Conservation (phyloP, 352 stramenopile genomes). For the Phytophthora kernoviae region DNA sequence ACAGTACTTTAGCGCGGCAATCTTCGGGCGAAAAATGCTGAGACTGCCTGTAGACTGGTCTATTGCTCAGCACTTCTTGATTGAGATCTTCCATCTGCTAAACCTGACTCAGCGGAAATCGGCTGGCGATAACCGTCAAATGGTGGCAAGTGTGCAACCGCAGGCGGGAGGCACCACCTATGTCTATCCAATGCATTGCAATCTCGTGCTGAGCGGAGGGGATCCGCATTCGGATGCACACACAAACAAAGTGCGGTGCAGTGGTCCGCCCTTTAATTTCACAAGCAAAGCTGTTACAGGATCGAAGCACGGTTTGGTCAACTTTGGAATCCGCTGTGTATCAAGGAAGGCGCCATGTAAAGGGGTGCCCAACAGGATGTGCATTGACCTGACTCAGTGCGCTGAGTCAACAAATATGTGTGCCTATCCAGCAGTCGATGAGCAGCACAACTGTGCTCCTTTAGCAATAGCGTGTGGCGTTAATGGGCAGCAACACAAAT, state of each 20-base stretch:
- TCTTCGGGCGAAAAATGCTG: not conserved
- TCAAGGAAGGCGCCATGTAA: not conserved
- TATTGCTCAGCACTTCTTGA: constrained; percentile 12
- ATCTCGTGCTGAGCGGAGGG: too few relatives aligned
- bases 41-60: not conserved
- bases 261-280: not conserved
- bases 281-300: not conserved
- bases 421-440: too few relatives aligned
- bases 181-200: too few relatives aligned
- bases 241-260: not conserved
- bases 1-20: not conserved
- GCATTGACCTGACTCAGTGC: not conserved
- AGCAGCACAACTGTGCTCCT: too few relatives aligned
- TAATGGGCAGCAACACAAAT: not conserved
- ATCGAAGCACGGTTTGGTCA: not conserved
- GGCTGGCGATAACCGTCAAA: constrained; percentile 18
- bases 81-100: constrained; percentile 14
- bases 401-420: not conserved
- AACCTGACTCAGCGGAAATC: constrained; percentile 13
- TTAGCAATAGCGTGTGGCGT: not conserved
- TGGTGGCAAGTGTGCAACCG: constrained; percentile 26
- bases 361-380: not conserved
- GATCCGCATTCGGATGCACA: not conserved
- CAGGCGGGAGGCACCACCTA: not conserved
- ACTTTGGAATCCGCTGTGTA: not conserved